Conservation (phyloP, 169 alveolate species). For the Theileria annulata region DNA sequence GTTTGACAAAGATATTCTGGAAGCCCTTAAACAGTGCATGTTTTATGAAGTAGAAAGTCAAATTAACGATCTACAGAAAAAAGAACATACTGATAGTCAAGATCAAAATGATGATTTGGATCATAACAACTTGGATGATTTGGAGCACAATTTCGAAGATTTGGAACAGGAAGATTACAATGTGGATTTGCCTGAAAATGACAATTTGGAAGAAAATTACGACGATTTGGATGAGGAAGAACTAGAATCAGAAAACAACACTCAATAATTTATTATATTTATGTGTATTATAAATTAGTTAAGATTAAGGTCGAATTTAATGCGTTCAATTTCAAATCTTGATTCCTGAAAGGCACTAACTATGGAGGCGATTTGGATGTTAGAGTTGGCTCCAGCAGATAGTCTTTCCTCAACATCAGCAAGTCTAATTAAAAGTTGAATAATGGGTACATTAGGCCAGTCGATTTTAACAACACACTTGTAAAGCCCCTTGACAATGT, state of each 20-base stretch:
- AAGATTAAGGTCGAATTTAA: constrained; percentile 67
- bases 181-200: background rate
- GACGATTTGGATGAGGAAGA: constrained; percentile 75
- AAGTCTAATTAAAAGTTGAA: constrained; percentile 75
- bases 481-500: constrained; percentile 84
- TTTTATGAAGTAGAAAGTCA: constrained; percentile 60
- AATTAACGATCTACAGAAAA: constrained; percentile 19
- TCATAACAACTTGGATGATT: background rate
- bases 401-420: constrained; percentile 85
- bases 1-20: constrained; percentile 45
- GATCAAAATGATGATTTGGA: constrained; percentile 1
- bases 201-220: constrained; percentile 35
- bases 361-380: constrained; percentile 78
- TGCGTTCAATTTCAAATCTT: constrained; percentile 77
- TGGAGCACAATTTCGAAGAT: constrained; percentile 29
- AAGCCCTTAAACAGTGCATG: constrained; percentile 44
- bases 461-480: constrained; percentile 73
- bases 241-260: constrained; percentile 31
- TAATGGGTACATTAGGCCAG: constrained; percentile 81
- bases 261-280: background rate
- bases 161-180: constrained; percentile 15
- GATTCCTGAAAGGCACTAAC: constrained; percentile 83
- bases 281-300: constrained; percentile 14
- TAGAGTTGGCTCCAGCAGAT: constrained; percentile 82
- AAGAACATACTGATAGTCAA: background rate